A percentile compares a stretch with the other conserved stretches of the same genome.
These are phyloP conservation scores for Colletotrichum filicis DNA, from an alignment of 2,329 filamentous ascomycete species.

Conservation along the genomic window DNA sequence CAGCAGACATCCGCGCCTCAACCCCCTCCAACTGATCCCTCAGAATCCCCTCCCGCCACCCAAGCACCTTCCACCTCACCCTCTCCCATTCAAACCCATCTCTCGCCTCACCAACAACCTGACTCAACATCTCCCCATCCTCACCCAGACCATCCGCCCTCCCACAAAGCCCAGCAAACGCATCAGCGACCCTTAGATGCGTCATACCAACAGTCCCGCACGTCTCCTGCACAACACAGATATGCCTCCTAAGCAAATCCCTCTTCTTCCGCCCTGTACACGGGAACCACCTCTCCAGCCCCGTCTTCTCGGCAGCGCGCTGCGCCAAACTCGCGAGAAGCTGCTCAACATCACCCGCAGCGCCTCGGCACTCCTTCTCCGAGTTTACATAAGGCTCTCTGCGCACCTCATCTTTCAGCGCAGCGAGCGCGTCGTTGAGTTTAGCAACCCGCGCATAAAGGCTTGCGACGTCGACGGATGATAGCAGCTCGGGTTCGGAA, in stretches of 20 bases:
- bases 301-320: background rate
- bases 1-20: background rate
- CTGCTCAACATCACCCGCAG: background rate
- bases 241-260: background rate
- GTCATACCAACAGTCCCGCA: background rate
- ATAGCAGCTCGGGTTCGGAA: no score
- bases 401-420: background rate
- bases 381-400: background rate
- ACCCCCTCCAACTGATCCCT: background rate
- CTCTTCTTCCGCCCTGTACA: background rate
- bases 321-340: background rate
- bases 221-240: background rate
- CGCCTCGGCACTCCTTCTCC: background rate
- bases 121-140: background rate
- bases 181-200: background rate
- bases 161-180: background rate
- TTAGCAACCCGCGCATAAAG: background rate
- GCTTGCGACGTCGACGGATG: background rate
- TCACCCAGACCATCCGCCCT: background rate
- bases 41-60: background rate
- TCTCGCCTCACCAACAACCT: background rate
- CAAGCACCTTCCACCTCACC: background rate
- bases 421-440: background rate
- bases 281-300: background rate
- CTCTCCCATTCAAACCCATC: background rate